Evolutionary conservation across 1,139 yeast genomes (phyloP).

Genomic region (Suhomyces terraborum): DNA sequence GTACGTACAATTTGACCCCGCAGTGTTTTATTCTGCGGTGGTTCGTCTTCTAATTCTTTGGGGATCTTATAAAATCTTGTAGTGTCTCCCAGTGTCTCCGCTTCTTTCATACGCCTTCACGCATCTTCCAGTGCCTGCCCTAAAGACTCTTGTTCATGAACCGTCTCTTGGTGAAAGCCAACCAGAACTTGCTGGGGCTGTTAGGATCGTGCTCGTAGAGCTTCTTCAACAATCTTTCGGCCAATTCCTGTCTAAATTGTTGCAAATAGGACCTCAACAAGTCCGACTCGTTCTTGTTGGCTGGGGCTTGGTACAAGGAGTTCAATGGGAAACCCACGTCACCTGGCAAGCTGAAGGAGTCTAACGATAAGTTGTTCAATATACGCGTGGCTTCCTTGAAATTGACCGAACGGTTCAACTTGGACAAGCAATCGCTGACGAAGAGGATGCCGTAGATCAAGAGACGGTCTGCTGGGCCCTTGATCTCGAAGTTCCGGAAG

Average conservation of each 20-base stretch:
- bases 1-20: too few relatives aligned
- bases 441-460: slow-evolving; percentile 93
- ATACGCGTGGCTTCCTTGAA: slow-evolving; percentile 69
- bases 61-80: too few relatives aligned
- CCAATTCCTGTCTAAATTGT: slow-evolving; percentile 94
- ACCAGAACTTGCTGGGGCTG: slow-evolving; percentile 81
- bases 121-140: slow-evolving; percentile 3
- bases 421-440: slow-evolving; percentile 79
- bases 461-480: slow-evolving; percentile 93
- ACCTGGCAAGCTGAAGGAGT: slow-evolving; percentile 90
- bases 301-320: slow-evolving; percentile 76
- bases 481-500: slow-evolving; percentile 94
- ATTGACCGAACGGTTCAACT: slow-evolving; percentile 49
- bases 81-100: too few relatives aligned
- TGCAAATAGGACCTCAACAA: slow-evolving; percentile 76
- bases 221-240: slow-evolving; percentile 73
- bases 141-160: slow-evolving; percentile 85
- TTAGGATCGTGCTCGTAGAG: slow-evolving; percentile 60
- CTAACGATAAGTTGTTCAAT: slow-evolving; percentile 82
- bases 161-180: slow-evolving; percentile 91
- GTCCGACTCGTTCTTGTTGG: slow-evolving; percentile 73
- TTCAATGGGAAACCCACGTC: slow-evolving; percentile 93
- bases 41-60: too few relatives aligned
- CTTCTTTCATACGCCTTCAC: too few relatives aligned
- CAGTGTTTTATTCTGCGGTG: too few relatives aligned